Evolutionary conservation across 805 yeast genomes (phyloP), one percentile per base, ranked within the genome.

Genomic region (Monosporozyma yasuniensis): DNA sequence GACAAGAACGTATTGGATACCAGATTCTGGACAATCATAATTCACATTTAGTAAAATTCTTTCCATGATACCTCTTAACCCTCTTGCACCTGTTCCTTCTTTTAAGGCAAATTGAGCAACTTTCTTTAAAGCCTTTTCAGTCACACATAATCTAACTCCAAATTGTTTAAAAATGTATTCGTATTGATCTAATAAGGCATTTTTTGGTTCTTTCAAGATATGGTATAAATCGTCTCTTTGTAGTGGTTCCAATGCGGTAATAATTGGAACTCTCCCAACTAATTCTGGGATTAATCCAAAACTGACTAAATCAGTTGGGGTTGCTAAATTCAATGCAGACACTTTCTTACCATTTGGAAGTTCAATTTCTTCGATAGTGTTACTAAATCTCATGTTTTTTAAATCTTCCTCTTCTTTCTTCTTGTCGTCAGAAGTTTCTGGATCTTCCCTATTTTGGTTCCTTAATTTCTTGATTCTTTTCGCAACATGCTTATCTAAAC

Each of bases 21-120:
- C 77, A 22, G 81, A 74, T n/a, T 74, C 80, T 0, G 83, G 83
- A 56, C 81, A 76, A 45, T 79, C 83, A 59, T 73, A 79, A 57
- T 79, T 79, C 4, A 78, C 78, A 43, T 72, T 69, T 16, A 78
- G 60, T 21, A 79, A 58, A 16, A 78, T 51, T 49, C 76, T 70
- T 51, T 78, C 83, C 73, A 80, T 68, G 4, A 78, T 74, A 1
- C 78, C 75, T 54, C 81, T 66, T 27, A 80, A 58, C 0, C 84
- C 84, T 56, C 84, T 69, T 0, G 84, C 84, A 28, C 84, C 84
- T 0, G 83, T 79, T 3, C 80, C 80, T 53, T 75, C 79, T 25
- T 65, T 61, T 32, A 76, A 56, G 0, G 84, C 79, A 21, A 74
- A 56, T 22, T 67, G 65, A 0, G 84, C 80, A 14, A 80, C 72